Evolutionary conservation across 2,329 filamentous ascomycete genomes (phyloP).

Genomic region (Didymella lethalis): DNA sequence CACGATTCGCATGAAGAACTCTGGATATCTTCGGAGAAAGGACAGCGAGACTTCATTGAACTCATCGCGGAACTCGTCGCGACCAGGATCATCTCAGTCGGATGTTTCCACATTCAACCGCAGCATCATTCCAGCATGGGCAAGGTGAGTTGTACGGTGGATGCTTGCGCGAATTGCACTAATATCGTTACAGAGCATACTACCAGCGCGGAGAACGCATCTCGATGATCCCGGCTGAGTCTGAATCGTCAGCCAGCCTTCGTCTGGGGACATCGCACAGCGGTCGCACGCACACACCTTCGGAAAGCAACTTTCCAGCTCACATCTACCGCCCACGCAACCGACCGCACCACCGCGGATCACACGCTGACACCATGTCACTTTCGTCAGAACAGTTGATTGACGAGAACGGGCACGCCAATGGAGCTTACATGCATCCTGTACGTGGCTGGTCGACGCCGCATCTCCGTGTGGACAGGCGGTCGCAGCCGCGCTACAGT

Average conservation of each 20-base stretch:
- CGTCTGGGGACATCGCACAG: constrained; percentile 47
- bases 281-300: constrained; percentile 48
- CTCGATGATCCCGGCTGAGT: constrained; percentile 46
- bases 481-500: constrained; percentile 60
- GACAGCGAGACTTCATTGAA: constrained; percentile 45
- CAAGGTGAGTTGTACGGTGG: constrained; percentile 36
- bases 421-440: constrained; percentile 39
- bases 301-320: constrained; percentile 48
- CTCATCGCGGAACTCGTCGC: constrained; percentile 46
- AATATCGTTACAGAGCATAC: constrained; percentile 40
- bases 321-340: constrained; percentile 51
- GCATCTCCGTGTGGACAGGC: constrained; percentile 51
- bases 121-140: constrained; percentile 51
- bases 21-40: constrained; percentile 45
- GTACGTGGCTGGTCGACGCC: constrained; percentile 45
- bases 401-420: constrained; percentile 42
- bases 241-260: constrained; percentile 44
- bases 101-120: constrained; percentile 46
- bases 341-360: constrained; percentile 44
- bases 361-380: constrained; percentile 42
- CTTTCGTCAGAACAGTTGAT: constrained; percentile 39
- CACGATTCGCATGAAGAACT: constrained; percentile 50
- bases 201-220: constrained; percentile 49
- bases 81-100: constrained; percentile 48
- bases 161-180: constrained; percentile 9